Base-by-base conservation (phyloP, 257 asterid genomes). In the Thymus quinquecostatus region DNA sequence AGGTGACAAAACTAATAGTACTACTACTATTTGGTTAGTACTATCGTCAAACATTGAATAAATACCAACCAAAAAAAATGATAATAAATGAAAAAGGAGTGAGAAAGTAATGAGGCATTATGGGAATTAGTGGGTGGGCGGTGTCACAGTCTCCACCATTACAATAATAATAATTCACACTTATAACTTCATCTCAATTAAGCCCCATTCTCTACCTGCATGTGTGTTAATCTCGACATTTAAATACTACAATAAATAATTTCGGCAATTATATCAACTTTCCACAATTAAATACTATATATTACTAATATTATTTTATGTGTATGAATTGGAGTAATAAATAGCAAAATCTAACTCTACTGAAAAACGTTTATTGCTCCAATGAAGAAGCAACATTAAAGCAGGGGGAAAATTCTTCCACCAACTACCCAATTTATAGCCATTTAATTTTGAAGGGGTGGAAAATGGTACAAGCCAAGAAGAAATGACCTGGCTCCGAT, bases 351-450 rank as follows among this genome's bases (percentile, higher is more conserved):
- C 27, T 14, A 40, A 41, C 21, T 27, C 4, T 21, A 21, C 28
- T 2, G 2, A 27, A 1, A 13, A 33, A 59, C 2, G 11, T 43
- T 10, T 43, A 60, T 74, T 48, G 54, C 27, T 36, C 60, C 45
- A 43, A 50, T 28, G 6, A 45, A 47, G 56, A 79, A 79, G 72
- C 67, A 64, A 73, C 79, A 76, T 64, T 73, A 74, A 74, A 77
- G 70, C 58, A 60, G 49, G 21, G 62, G 14, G 54, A 48, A 68
- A 32, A 71, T 1, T 29, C 21, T 68, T 50, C 58, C 73, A 81
- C 81, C 85, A 64, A 78, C 78, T 44, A 71, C 56, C 41, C 64
- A 59, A 75, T 74, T 77, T 63, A 78, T 53, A 50, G 55, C 68
- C 56, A 75, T 63, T 51, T 60, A 61, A 43, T 44, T 43, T 21